Percentiles rank a stretch among this genome's conserved stretches.
Evolutionary conservation across 441 rosid species (phyloP).

Genomic region (Jatropha podagrica): DNA sequence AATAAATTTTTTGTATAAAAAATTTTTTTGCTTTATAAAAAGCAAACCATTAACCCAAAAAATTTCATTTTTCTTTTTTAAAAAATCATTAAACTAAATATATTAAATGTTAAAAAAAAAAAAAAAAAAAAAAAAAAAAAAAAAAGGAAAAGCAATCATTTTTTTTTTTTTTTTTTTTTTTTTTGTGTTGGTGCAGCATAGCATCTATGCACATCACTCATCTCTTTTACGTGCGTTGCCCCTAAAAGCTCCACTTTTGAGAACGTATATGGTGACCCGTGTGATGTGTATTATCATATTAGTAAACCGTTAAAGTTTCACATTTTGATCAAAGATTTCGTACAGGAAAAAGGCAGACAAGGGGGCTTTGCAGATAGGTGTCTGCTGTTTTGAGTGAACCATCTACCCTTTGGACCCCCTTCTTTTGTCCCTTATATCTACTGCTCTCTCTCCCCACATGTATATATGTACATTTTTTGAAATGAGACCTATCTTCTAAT

Average conservation of each 20-base stretch:
- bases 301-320: slow-evolving; percentile 22
- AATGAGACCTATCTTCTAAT: neutral
- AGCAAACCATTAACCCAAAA: too few species aligned
- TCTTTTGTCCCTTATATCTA: neutral
- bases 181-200: too few species aligned
- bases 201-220: neutral
- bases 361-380: slow-evolving; percentile 20
- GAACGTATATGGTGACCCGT: neutral
- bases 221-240: slow-evolving; percentile 22
- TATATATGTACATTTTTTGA: neutral
- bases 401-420: neutral
- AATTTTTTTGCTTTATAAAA: too few species aligned
- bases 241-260: slow-evolving; percentile 17
- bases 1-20: too few species aligned
- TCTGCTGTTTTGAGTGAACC: slow-evolving; percentile 17
- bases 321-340: slow-evolving; percentile 10
- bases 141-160: too few species aligned
- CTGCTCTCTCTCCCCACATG: neutral
- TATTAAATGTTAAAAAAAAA: too few species aligned
- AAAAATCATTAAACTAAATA: too few species aligned
- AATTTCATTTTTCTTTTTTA: too few species aligned
- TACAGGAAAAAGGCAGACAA: slow-evolving; percentile 24
- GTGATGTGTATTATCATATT: neutral
- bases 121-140: too few species aligned
- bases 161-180: too few species aligned